phyloP scores from a whole-genome alignment of 2,329 filamentous ascomycete genomes.

The Lachnellula hyalina region DNA sequence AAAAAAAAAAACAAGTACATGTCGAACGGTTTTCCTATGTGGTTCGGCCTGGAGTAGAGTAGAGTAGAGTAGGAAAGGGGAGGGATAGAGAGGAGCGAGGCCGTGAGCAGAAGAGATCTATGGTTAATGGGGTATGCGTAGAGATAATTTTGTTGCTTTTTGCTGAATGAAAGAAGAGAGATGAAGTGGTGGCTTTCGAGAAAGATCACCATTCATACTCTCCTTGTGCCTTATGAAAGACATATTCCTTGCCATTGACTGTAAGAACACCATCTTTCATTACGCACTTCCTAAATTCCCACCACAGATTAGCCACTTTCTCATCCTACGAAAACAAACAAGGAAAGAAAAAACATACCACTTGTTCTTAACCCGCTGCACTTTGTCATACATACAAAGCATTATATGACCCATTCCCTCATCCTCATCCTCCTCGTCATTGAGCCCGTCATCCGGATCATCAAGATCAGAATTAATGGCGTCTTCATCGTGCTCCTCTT shows the following conservation, averaged over 20 bases:
- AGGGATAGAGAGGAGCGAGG: no score
- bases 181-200: background rate
- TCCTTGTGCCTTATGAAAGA: conserved; percentile 95
- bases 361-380: conserved; percentile 98
- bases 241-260: conserved; percentile 89
- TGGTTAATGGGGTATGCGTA: background rate
- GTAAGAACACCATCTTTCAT: conserved; percentile 95
- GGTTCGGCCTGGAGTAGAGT: no score
- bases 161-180: background rate
- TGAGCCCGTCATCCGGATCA: conserved; percentile 80
- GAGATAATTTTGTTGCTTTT: background rate
- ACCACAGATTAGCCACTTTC: conserved; percentile 1
- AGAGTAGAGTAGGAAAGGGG: no score
- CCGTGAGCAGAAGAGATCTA: background rate
- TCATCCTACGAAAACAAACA: background rate
- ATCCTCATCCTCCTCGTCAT: conserved; percentile 82
- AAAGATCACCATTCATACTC: conserved; percentile 81
- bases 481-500: conserved; percentile 71
- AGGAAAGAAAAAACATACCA: conserved; percentile 49
- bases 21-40: no score
- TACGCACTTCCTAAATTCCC: conserved; percentile 78
- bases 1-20: background rate
- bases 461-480: conserved; percentile 98
- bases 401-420: conserved; percentile 84
- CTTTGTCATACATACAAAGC: conserved; percentile 99